Base-by-base conservation (phyloP, 2,329 filamentous ascomycete species). In the Lasiodiplodia sp. region DNA sequence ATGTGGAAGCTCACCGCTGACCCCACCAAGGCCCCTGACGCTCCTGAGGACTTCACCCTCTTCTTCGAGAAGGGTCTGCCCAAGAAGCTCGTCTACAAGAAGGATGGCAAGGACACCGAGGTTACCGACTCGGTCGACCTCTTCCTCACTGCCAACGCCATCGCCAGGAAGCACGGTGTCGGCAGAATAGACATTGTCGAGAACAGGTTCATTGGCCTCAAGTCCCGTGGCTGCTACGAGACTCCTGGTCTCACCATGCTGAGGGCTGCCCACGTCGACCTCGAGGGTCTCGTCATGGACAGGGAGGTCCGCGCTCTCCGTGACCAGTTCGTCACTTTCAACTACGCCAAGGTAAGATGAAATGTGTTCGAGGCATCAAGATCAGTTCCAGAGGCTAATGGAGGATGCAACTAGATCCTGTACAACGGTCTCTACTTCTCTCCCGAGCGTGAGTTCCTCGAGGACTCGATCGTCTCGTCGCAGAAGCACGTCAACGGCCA, bases 131-230 rank as follows among this genome's bases (percentile, higher is more conserved):
- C 88, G 5, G 85, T 93, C 68, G 89, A 91, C 76, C 84, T 95
- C 68, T 95, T 95, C 85, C 83, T 88, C 70, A 85, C 87, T 68
- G 85, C 88, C 73, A 94, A 94, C 82, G 83, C 87, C 69, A 90
- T 95, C 71, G 92, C 88, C 72, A 86, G 88, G 78, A 86, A 84
- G 72, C 84, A 93, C 82, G 92, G 92, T 78, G 87, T 95, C 73
- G 92, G 92, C 75, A 86, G 92, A 75, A 90, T 95, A 72, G 92
- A 95, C 80, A 95, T 95, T 77, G 92, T 94, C 70, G 91, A 93
- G 79, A 92, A 92, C 83, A 87, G 92, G 66, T 92, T 91, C 84
- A 91, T 92, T 76, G 92, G 92, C 71, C 85, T 94, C 75, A 94
- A 94, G 85, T 90, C 87, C 73, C 88, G 92, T 75, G 92, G 92